Percentiles rank a stretch among this genome's conserved stretches.
These are phyloP conservation scores for Entamoeba dispar DNA, from an alignment of 208 protist genomes.

Conservation along the genomic window DNA sequence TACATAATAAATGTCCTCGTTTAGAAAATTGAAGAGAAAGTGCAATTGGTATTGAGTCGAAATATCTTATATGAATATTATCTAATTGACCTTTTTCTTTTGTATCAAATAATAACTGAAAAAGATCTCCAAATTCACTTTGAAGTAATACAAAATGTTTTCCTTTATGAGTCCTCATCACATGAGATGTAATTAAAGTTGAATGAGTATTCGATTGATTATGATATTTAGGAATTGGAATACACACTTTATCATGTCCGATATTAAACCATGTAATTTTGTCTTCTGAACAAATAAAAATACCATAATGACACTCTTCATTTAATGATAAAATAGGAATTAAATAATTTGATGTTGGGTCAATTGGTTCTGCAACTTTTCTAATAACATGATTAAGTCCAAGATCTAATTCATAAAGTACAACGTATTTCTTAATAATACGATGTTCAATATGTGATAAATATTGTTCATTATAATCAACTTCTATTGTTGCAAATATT, in stretches of 20 bases:
- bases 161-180: not conserved
- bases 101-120: not conserved
- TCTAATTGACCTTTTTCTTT: not conserved
- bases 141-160: not conserved
- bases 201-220: not conserved
- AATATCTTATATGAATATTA: not conserved
- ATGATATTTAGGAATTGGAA: not conserved
- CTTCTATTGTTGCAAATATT: not conserved
- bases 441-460: not conserved
- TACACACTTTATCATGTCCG: not conserved
- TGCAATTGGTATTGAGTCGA: not conserved
- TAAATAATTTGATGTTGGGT: not conserved
- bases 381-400: not conserved
- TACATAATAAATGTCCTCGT: not conserved
- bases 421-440: not conserved
- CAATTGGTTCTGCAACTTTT: not conserved
- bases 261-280: not conserved
- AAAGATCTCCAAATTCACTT: not conserved
- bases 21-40: not conserved
- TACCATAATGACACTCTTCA: not conserved
- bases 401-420: not conserved
- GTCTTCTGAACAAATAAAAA: not conserved
- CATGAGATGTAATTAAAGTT: not conserved
- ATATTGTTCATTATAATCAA: not conserved
- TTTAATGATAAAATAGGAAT: not conserved